phyloP scores from a whole-genome alignment of 805 yeast genomes.

The Helenozyma baotianmanensis region DNA sequence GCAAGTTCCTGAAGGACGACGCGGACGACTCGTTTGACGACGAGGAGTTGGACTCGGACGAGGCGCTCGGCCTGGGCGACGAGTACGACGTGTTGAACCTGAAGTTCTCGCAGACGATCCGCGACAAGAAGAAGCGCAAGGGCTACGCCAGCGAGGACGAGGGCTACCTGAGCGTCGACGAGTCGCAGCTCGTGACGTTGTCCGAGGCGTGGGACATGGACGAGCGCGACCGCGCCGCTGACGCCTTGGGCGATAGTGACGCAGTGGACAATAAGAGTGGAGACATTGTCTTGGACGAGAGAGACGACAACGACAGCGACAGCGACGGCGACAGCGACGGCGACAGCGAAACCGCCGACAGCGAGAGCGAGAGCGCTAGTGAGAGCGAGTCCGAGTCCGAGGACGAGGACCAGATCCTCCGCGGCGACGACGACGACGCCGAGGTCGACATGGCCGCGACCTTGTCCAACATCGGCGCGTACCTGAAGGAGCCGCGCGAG shows the following conservation, averaged over 20 bases:
- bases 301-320: conserved; percentile 4
- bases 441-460: conserved; percentile 50
- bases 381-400: conserved; percentile 25
- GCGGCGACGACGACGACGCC: conserved; percentile 34
- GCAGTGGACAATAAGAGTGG: not conserved
- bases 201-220: conserved; percentile 91
- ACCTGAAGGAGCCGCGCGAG: conserved; percentile 30
- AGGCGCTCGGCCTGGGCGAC: conserved; percentile 80
- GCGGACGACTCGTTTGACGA: conserved; percentile 41
- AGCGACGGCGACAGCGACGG: conserved; percentile 11
- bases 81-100: conserved; percentile 59
- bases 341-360: conserved; percentile 16
- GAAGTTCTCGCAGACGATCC: conserved; percentile 63
- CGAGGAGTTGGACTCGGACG: conserved; percentile 80
- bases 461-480: conserved; percentile 35
- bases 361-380: conserved; percentile 14
- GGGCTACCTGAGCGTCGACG: conserved; percentile 74
- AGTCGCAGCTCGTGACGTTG: conserved; percentile 64
- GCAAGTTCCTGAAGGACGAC: conserved; percentile 26
- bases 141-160: conserved; percentile 35
- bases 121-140: conserved; percentile 45
- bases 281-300: not conserved
- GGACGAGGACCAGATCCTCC: conserved; percentile 26
- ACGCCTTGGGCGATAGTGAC: not conserved
- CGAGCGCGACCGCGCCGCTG: conserved; percentile 46